These are phyloP conservation scores for Pseudomonodictys pantanalensis DNA, from an alignment of 495 filamentous ascomycete genomes.

Conservation along the genomic window DNA sequence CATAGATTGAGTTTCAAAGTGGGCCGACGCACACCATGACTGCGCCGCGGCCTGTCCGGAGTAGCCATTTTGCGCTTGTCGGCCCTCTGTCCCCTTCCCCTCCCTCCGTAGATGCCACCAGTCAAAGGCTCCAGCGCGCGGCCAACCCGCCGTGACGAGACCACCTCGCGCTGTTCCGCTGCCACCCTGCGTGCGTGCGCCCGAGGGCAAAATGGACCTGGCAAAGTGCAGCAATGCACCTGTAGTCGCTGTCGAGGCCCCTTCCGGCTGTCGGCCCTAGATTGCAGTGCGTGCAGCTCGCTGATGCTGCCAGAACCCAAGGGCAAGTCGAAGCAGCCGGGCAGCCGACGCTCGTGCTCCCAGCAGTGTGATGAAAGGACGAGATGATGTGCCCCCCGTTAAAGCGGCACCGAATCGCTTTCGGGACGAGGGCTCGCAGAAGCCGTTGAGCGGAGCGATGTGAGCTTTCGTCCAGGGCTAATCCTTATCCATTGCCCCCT, in stretches of 20 bases:
- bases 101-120: too few relatives aligned
- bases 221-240: neutral
- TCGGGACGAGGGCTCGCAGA: slow-evolving; percentile 14
- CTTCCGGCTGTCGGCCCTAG: slow-evolving; percentile 2
- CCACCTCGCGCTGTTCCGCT: too few relatives aligned
- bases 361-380: neutral
- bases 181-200: too few relatives aligned
- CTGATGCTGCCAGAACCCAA: neutral
- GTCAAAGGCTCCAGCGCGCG: too few relatives aligned
- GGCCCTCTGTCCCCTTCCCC: neutral
- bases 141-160: too few relatives aligned
- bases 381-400: neutral
- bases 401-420: slow-evolving; percentile 22
- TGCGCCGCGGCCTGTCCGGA: slow-evolving; percentile 16
- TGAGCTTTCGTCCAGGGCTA: neutral
- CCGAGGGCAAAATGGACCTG: too few relatives aligned
- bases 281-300: slow-evolving; percentile 5
- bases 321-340: neutral
- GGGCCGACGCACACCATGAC: slow-evolving; percentile 11
- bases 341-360: neutral
- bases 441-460: slow-evolving; percentile 15
- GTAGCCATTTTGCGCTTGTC: slow-evolving; percentile 7
- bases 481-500: slow-evolving; percentile 18
- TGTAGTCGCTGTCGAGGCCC: neutral
- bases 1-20: slow-evolving; percentile 33